Percentiles rank a stretch among this genome's conserved stretches.
Conservation (phyloP, 441 rosid species). For the Monsonia emarginata region DNA sequence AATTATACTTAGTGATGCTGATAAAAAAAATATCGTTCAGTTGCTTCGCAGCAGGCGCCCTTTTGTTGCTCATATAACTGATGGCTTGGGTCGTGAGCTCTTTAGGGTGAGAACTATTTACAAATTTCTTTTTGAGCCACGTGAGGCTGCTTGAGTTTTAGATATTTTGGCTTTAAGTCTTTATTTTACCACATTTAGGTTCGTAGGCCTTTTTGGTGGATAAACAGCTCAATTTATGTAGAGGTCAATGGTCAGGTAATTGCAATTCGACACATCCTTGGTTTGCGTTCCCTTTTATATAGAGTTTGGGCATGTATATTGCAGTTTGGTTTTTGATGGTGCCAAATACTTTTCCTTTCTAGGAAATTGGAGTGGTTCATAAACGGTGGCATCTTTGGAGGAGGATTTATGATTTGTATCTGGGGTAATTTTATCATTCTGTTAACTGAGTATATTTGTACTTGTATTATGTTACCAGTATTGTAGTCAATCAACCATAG, state of each 20-base stretch:
- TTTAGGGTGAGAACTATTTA: slow-evolving; percentile 49
- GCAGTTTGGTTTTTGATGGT: slow-evolving; percentile 5
- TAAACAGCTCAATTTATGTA: slow-evolving; percentile 83
- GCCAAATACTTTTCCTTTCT: slow-evolving; percentile 10
- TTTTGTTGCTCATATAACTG: slow-evolving; percentile 68
- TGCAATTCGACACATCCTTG: slow-evolving; percentile 13
- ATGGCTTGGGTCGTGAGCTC: slow-evolving; percentile 63
- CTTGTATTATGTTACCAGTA: neutral
- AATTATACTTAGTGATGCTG: neutral
- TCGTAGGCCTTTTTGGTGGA: slow-evolving; percentile 93
- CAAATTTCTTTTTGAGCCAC: neutral
- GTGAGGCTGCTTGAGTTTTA: slow-evolving; percentile 12
- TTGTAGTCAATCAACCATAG: neutral
- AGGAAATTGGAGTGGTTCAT: slow-evolving; percentile 95
- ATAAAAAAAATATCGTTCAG: slow-evolving; percentile 30
- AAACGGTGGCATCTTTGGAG: slow-evolving; percentile 96
- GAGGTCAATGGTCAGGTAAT: slow-evolving; percentile 82
- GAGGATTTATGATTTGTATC: slow-evolving; percentile 83
- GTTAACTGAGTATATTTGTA: slow-evolving; percentile 2
- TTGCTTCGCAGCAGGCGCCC: slow-evolving; percentile 83
- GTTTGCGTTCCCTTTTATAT: slow-evolving; percentile 1
- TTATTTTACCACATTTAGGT: slow-evolving; percentile 43
- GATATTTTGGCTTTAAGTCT: slow-evolving; percentile 23
- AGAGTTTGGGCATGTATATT: slow-evolving; percentile 12
- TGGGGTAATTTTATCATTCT: slow-evolving; percentile 47